A percentile compares a stretch with the other conserved stretches of the same genome.
Conservation (phyloP, 371 early-diverging fungal species). For the Umbelopsis sp. region DNA sequence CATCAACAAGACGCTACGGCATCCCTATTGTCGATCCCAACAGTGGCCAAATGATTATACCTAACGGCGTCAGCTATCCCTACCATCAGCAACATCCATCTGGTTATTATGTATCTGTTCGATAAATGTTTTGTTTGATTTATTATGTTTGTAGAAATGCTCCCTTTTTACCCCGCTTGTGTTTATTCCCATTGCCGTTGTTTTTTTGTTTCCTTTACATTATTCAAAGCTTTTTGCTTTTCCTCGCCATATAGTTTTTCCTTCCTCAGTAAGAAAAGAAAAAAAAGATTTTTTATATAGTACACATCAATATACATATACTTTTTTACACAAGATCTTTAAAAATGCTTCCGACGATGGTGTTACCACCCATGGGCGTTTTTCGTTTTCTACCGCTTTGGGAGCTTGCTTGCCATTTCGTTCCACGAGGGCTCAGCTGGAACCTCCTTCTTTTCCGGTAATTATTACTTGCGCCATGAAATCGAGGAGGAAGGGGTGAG, state of each 20-base stretch:
- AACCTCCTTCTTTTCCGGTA: background rate
- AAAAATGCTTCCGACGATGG: background rate
- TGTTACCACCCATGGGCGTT: background rate
- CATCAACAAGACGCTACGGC: constrained; percentile 2
- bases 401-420: background rate
- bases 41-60: constrained; percentile 14
- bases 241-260: background rate
- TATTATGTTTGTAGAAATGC: constrained; percentile 16
- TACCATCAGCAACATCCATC: background rate
- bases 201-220: background rate
- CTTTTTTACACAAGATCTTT: background rate
- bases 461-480: background rate
- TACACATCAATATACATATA: constrained; percentile 1
- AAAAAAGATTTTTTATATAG: background rate
- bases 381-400: background rate
- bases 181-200: background rate
- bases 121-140: background rate
- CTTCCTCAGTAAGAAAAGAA: constrained; percentile 2
- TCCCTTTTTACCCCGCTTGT: background rate
- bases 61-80: background rate
- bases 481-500: background rate
- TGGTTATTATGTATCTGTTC: constrained; percentile 16
- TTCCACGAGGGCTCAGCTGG: background rate
- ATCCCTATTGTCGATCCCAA: constrained; percentile 13
- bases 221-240: no score